These are phyloP conservation scores for Rhodofomes roseus DNA, from an alignment of 1,284 basidiomycete species.

Conservation along the genomic window DNA sequence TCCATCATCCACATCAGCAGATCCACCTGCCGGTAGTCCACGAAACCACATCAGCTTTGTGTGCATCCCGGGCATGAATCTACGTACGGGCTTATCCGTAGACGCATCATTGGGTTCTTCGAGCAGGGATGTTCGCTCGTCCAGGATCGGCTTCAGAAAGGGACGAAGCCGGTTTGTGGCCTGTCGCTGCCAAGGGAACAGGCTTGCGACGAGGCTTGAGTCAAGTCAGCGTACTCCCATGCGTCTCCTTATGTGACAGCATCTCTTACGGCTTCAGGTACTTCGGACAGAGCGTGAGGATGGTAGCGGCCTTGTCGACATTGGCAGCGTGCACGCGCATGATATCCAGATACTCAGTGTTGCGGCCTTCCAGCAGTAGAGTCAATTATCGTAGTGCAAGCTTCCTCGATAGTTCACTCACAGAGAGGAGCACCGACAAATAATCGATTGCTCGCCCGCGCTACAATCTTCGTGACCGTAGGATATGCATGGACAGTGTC, in stretches of 20 bases:
- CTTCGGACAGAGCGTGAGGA: too few relatives aligned
- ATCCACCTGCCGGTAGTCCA: constrained; percentile 33
- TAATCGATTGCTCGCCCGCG: constrained; percentile 21
- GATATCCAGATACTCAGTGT: background rate
- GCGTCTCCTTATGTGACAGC: too few relatives aligned
- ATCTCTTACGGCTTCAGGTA: too few relatives aligned
- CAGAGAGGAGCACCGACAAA: constrained; percentile 23
- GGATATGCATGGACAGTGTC: constrained; percentile 8
- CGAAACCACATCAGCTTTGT: too few relatives aligned
- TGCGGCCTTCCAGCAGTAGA: background rate
- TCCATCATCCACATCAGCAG: constrained; percentile 35
- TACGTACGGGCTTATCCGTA: constrained; percentile 32
- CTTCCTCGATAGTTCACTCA: too few relatives aligned
- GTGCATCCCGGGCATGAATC: too few relatives aligned
- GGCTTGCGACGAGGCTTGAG: too few relatives aligned
- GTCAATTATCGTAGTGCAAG: background rate
- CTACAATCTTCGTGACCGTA: constrained; percentile 18
- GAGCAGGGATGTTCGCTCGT: constrained; percentile 10
- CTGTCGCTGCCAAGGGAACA: too few relatives aligned
- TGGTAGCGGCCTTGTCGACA: too few relatives aligned
- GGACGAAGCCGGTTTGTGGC: too few relatives aligned
- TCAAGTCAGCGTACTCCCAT: too few relatives aligned
- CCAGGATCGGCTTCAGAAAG: too few relatives aligned
- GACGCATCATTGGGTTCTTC: constrained; percentile 31
- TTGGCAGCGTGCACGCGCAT: constrained; percentile 6